Conservation (phyloP, 495 filamentous ascomycete genomes). For the Neurospora pannonica region DNA sequence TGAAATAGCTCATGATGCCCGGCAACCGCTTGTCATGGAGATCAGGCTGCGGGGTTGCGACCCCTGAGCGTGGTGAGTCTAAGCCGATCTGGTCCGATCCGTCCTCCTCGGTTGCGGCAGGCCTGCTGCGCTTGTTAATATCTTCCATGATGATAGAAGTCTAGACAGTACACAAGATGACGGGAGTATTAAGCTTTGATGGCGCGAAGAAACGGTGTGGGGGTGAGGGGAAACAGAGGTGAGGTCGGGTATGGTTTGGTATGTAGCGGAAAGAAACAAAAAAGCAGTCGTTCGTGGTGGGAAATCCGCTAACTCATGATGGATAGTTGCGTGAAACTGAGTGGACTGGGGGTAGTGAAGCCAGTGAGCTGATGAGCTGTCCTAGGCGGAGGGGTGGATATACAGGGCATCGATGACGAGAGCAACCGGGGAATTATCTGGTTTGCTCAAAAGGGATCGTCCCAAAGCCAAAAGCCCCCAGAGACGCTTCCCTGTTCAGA, state of each 20-base stretch:
- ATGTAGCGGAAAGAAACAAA: conserved; percentile 12
- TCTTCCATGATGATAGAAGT: conserved; percentile 21
- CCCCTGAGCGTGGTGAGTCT: conserved; percentile 72
- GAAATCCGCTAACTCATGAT: conserved; percentile 27
- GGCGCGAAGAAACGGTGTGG: conserved; percentile 6
- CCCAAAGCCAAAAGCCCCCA: conserved; percentile 3
- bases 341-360: conserved; percentile 17
- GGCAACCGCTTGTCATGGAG: conserved; percentile 82
- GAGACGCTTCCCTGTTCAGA: background rate
- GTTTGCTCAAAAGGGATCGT: conserved; percentile 15
- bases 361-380: conserved; percentile 13
- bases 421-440: conserved; percentile 11
- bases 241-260: background rate
- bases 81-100: conserved; percentile 68
- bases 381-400: conserved; percentile 25
- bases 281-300: conserved; percentile 12
- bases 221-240: conserved; percentile 15
- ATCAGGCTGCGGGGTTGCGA: conserved; percentile 83
- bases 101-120: conserved; percentile 53
- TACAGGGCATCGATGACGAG: conserved; percentile 23
- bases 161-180: conserved; percentile 1
- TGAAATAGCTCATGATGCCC: conserved; percentile 87
- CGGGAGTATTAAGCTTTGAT: background rate
- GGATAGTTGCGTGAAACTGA: conserved; percentile 7
- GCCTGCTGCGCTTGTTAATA: conserved; percentile 40